Evolutionary conservation across 1,139 yeast genomes (phyloP).

Genomic region (Kurtzmaniella natalensis): DNA sequence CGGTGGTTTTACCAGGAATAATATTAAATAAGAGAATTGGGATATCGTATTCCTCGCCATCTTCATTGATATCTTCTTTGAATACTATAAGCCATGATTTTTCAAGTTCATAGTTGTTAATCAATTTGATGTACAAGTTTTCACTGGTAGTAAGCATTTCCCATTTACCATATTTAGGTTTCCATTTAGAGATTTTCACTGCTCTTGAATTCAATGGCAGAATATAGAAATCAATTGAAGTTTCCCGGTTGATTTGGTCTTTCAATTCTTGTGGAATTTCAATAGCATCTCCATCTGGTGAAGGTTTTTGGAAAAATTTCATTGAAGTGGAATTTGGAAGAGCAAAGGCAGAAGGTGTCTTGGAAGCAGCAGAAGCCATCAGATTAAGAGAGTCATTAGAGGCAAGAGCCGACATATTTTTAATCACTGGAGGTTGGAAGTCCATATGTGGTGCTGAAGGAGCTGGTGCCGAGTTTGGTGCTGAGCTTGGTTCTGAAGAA

Average conservation of each 20-base stretch:
- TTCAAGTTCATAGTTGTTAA: conserved; percentile 28
- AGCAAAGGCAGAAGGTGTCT: conserved; percentile 39
- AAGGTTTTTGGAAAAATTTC: conserved; percentile 34
- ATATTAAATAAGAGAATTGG: conserved; percentile 30
- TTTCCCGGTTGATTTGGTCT: conserved; percentile 35
- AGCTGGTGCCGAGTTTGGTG: too few species aligned
- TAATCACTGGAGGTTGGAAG: background rate
- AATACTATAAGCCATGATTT: conserved; percentile 39
- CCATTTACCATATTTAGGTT: conserved; percentile 41
- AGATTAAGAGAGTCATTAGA: background rate
- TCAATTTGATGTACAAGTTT: conserved; percentile 34
- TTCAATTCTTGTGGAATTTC: conserved; percentile 34
- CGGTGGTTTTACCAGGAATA: conserved; percentile 2
- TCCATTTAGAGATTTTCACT: conserved; percentile 43
- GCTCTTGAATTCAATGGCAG: conserved; percentile 32
- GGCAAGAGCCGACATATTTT: background rate
- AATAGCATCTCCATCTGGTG: conserved; percentile 13
- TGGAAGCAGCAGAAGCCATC: conserved; percentile 2
- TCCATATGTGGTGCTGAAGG: background rate
- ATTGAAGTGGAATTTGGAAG: conserved; percentile 44
- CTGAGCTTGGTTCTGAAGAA: too few species aligned
- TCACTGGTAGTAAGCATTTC: conserved; percentile 40
- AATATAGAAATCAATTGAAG: conserved; percentile 37
- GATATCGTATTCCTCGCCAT: conserved; percentile 22
- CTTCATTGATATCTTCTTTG: conserved; percentile 35